Percentiles rank a stretch among this genome's conserved stretches.
phyloP scores from a whole-genome alignment of 805 yeast species.

The Candida adriatica region DNA sequence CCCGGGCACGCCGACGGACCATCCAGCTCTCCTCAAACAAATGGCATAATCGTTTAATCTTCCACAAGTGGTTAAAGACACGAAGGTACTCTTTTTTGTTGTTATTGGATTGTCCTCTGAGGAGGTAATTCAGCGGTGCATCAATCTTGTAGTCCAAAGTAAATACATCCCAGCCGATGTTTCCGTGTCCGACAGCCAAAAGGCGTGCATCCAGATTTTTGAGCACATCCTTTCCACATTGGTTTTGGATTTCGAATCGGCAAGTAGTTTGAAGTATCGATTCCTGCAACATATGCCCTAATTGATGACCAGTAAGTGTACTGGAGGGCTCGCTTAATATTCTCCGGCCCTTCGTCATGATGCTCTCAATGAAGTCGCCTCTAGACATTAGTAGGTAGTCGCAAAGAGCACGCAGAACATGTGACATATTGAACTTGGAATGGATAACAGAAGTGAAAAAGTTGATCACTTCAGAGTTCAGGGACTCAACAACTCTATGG shows the following conservation, averaged over 20 bases:
- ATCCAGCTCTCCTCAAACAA: constrained; percentile 46
- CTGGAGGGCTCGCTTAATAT: constrained; percentile 55
- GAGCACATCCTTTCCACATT: constrained; percentile 28
- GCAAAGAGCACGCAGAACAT: constrained; percentile 57
- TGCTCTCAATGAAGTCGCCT: constrained; percentile 74
- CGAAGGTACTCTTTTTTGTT: constrained; percentile 58
- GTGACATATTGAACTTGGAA: constrained; percentile 39
- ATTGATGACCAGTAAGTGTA: constrained; percentile 55
- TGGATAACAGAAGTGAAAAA: constrained; percentile 45
- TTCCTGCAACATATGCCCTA: constrained; percentile 58
- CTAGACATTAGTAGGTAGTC: constrained; percentile 62
- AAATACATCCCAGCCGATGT: constrained; percentile 88
- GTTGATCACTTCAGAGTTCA: constrained; percentile 46
- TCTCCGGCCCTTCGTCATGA: constrained; percentile 48
- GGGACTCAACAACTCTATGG: constrained; percentile 31
- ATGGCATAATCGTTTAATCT: constrained; percentile 55
- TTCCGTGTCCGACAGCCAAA: constrained; percentile 64
- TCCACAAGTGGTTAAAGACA: constrained; percentile 83
- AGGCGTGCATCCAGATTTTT: constrained; percentile 75
- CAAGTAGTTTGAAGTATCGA: constrained; percentile 53
- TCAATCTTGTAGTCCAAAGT: constrained; percentile 68
- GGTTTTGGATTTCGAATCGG: constrained; percentile 28
- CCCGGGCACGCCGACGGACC: constrained; percentile 21
- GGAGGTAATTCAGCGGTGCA: constrained; percentile 46
- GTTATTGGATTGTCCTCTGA: constrained; percentile 40